phyloP scores from a whole-genome alignment of 2,329 filamentous ascomycete species.

The Boeremia lycopersici region DNA sequence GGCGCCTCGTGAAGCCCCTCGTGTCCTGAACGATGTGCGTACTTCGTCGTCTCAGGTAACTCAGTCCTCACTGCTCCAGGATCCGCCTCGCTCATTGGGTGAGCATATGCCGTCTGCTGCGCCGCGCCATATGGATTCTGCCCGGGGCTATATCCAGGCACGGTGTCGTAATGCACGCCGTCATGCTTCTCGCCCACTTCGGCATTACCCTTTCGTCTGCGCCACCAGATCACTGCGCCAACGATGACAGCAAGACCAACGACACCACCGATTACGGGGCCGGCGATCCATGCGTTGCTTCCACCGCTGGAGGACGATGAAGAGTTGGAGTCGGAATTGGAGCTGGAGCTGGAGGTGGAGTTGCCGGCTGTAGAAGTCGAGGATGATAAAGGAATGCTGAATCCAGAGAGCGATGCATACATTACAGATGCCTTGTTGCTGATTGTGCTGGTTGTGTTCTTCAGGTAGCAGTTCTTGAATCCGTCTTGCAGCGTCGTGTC shows the following conservation, averaged over 20 bases:
- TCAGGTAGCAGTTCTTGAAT: conserved; percentile 42
- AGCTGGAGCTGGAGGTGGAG: background rate
- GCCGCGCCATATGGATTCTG: background rate
- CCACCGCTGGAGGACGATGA: background rate
- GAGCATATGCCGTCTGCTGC: conserved; percentile 1
- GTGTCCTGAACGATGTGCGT: conserved; percentile 18
- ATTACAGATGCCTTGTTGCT: conserved; percentile 24
- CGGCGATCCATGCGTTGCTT: conserved; percentile 39
- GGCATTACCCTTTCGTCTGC: conserved; percentile 5
- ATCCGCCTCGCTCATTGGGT: background rate
- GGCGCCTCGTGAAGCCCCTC: conserved; percentile 19
- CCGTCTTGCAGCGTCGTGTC: conserved; percentile 31
- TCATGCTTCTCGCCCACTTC: conserved; percentile 16
- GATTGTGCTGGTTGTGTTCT: conserved; percentile 36
- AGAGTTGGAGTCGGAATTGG: background rate
- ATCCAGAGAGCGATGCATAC: conserved; percentile 27
- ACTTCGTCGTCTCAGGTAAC: conserved; percentile 25
- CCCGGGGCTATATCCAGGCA: conserved; percentile 13
- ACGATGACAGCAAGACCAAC: conserved; percentile 23
- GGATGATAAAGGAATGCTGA: conserved; percentile 10
- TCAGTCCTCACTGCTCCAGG: conserved; percentile 11
- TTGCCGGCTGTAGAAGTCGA: conserved; percentile 1
- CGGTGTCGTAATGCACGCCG: conserved; percentile 1
- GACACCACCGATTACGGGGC: conserved; percentile 33
- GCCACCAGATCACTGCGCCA: conserved; percentile 24